A percentile compares a stretch with the other conserved stretches of the same genome.
These are phyloP conservation scores for Solanum hybrid DNA, from an alignment of 305 asterid genomes.

Conservation along the genomic window DNA sequence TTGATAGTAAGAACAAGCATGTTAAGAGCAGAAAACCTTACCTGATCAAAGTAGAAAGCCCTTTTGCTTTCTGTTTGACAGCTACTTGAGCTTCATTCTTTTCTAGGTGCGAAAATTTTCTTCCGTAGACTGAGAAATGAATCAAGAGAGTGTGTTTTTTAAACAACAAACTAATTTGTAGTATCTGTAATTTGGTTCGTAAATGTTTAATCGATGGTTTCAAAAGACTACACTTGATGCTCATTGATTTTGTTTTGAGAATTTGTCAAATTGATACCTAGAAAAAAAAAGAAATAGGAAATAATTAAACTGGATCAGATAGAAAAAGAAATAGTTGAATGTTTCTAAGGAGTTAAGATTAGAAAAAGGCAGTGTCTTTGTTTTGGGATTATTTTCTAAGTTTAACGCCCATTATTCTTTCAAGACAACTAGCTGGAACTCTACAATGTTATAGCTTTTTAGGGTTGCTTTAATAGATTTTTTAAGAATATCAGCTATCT, in stretches of 20 bases:
- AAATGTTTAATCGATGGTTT: background rate
- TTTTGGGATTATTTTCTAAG: background rate
- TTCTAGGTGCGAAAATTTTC: background rate
- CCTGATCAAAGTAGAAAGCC: background rate
- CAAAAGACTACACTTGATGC: background rate
- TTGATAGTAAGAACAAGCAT: background rate
- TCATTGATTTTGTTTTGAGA: background rate
- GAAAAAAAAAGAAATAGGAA: background rate
- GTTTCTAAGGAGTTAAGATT: background rate
- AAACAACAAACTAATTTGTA: background rate
- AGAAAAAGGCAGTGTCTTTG: background rate
- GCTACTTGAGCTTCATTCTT: background rate
- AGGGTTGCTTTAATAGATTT: background rate
- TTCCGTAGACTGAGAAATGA: background rate
- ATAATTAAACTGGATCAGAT: background rate
- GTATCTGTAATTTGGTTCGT: background rate
- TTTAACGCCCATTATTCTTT: background rate
- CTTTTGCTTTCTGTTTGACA: background rate
- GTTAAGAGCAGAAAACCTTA: background rate
- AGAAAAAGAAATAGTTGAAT: background rate
- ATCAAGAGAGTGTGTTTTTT: background rate
- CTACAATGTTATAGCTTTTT: background rate
- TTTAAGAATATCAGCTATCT: background rate
- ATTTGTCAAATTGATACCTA: background rate
- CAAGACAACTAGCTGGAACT: background rate